These are phyloP conservation scores for Chlorokybus atmophyticus DNA, from an alignment of 139 green algal genomes.

Conservation along the genomic window DNA sequence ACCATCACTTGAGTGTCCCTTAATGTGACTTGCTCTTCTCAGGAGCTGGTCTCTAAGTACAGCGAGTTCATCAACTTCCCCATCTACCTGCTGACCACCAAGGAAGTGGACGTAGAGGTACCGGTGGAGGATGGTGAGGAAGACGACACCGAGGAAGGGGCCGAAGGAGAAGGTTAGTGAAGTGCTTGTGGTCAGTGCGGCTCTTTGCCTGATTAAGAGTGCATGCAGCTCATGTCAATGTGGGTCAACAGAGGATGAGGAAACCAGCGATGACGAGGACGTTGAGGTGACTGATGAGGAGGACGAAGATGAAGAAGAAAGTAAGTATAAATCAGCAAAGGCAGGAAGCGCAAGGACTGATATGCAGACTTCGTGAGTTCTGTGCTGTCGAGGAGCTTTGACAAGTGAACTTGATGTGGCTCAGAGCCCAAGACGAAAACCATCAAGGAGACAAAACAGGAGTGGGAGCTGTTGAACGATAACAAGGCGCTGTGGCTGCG, in stretches of 20 bases:
- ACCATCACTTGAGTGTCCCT: too few species aligned
- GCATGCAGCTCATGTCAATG: too few species aligned
- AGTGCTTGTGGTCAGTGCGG: not conserved
- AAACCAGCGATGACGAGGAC: slow-evolving; percentile 29
- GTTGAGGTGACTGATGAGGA: slow-evolving; percentile 11
- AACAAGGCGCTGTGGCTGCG: slow-evolving; percentile 93
- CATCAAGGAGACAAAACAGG: slow-evolving; percentile 58
- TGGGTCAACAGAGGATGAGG: too few species aligned
- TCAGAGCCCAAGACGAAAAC: slow-evolving; percentile 56
- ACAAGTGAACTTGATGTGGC: not conserved
- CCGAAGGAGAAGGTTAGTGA: slow-evolving; percentile 20
- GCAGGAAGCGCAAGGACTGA: not conserved
- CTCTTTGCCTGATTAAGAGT: too few species aligned
- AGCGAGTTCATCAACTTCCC: slow-evolving; percentile 95
- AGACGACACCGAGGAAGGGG: slow-evolving; percentile 43
- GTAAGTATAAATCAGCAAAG: too few species aligned
- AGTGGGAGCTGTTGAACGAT: slow-evolving; percentile 93
- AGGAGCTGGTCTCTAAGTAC: slow-evolving; percentile 72
- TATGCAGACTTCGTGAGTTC: too few species aligned
- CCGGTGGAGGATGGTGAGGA: slow-evolving; percentile 38
- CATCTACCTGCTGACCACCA: slow-evolving; percentile 71
- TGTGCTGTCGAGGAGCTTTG: too few species aligned
- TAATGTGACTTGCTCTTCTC: slow-evolving; percentile 10
- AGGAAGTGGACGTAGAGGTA: slow-evolving; percentile 57
- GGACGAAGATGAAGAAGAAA: slow-evolving; percentile 15